phyloP scores from a whole-genome alignment of 75 land plant species.

The Larix kaempferi region DNA sequence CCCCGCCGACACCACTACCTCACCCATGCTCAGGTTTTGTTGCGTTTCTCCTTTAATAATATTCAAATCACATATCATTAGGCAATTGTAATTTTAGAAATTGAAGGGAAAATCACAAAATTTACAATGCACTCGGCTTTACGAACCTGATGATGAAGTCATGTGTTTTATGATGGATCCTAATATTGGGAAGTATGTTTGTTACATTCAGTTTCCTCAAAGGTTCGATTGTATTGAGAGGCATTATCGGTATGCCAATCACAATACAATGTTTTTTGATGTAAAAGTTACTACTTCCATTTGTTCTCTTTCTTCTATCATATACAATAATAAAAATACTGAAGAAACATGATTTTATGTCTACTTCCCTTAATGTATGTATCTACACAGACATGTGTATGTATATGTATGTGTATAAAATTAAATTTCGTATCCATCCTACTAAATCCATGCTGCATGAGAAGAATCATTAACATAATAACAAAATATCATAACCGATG shows the following conservation, averaged over 20 bases:
- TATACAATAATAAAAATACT: neutral
- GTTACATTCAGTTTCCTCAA: slow-evolving; percentile 98
- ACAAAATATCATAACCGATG: neutral
- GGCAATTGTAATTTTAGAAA: too few species aligned
- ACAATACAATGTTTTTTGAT: slow-evolving; percentile 98
- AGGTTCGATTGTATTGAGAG: slow-evolving; percentile 91
- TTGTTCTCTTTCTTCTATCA: neutral
- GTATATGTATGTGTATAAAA: neutral
- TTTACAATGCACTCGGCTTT: too few species aligned
- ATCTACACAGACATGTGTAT: neutral
- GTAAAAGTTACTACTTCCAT: slow-evolving; percentile 38
- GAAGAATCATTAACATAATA: neutral
- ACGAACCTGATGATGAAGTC: too few species aligned
- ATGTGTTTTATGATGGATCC: slow-evolving; percentile 99
- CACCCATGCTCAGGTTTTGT: too few species aligned
- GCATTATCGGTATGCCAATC: slow-evolving; percentile 93
- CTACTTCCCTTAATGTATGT: too few species aligned
- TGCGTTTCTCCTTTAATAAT: too few species aligned
- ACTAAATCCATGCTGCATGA: neutral
- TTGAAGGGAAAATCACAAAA: too few species aligned
- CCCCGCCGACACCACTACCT: too few species aligned
- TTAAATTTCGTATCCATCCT: neutral
- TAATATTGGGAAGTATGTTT: slow-evolving; percentile 79
- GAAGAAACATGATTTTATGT: neutral
- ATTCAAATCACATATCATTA: too few species aligned